phyloP scores from a whole-genome alignment of 2,329 filamentous ascomycete species.

The Blumeriella jaapii region DNA sequence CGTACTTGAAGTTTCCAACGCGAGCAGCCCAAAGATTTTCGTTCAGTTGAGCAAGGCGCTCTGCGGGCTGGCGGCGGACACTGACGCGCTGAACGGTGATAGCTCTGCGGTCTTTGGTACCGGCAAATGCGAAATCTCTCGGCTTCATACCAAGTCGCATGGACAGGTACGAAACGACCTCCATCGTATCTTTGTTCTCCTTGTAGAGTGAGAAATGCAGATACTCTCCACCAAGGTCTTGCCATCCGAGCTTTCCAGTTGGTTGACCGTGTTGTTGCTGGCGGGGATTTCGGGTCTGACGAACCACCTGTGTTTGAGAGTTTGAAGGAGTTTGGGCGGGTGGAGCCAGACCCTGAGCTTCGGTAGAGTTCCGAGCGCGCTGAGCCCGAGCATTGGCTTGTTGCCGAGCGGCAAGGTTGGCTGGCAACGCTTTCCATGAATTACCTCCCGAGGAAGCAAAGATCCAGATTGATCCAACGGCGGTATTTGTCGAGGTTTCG shows the following conservation, averaged over 20 bases:
- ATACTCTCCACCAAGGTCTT: conserved; percentile 56
- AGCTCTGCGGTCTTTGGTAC: conserved; percentile 61
- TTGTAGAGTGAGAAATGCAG: conserved; percentile 68
- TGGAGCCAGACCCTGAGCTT: too few relatives aligned
- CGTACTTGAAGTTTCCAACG: conserved; percentile 75
- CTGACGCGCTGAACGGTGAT: conserved; percentile 58
- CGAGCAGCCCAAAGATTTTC: conserved; percentile 41
- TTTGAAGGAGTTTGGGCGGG: neutral
- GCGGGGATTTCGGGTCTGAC: conserved; percentile 8
- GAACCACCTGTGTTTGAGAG: conserved; percentile 3
- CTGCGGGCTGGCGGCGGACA: conserved; percentile 44
- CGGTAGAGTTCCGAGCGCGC: too few relatives aligned
- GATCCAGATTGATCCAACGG: conserved; percentile 47
- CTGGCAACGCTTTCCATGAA: too few relatives aligned
- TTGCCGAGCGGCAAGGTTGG: too few relatives aligned
- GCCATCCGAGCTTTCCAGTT: conserved; percentile 42
- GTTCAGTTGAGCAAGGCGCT: conserved; percentile 56
- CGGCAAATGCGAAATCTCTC: conserved; percentile 55
- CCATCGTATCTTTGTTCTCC: conserved; percentile 71
- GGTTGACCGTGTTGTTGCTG: conserved; percentile 9
- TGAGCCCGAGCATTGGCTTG: too few relatives aligned
- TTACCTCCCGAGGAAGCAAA: conserved; percentile 29
- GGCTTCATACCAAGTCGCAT: conserved; percentile 45
- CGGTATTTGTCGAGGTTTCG: conserved; percentile 48
- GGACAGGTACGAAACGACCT: conserved; percentile 50